phyloP scores from a whole-genome alignment of 2,329 filamentous ascomycete genomes.

The Aspergillus sp. region DNA sequence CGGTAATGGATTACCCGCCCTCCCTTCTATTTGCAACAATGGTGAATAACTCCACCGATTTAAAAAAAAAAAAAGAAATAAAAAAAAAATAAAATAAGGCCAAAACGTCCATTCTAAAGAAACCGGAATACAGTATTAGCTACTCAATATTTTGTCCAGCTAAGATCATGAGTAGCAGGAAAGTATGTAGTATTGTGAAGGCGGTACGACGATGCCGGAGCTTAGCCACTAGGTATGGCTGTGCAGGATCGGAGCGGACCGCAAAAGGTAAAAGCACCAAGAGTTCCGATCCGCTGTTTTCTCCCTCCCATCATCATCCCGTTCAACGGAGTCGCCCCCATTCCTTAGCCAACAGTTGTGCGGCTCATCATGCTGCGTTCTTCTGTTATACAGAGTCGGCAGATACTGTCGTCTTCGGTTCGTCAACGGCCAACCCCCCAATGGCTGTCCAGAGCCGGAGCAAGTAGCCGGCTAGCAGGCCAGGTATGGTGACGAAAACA shows the following conservation, averaged over 20 bases:
- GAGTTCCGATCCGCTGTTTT: slow-evolving; percentile 30
- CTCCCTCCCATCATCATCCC: slow-evolving; percentile 32
- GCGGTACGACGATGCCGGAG: slow-evolving; percentile 9
- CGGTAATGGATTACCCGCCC: no score
- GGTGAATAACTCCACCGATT: no score
- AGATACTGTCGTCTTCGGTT: slow-evolving; percentile 40
- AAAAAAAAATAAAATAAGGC: no score
- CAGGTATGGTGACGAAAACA: slow-evolving; percentile 36
- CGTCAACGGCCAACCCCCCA: slow-evolving; percentile 39
- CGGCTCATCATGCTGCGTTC: slow-evolving; percentile 58
- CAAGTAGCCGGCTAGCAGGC: slow-evolving; percentile 39
- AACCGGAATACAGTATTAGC: no score
- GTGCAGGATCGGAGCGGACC: slow-evolving; percentile 40
- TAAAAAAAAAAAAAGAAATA: no score
- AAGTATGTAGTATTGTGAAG: no score
- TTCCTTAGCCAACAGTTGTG: slow-evolving; percentile 34
- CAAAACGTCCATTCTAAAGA: no score
- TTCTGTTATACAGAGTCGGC: slow-evolving; percentile 51
- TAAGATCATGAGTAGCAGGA: no score
- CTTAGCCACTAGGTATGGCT: slow-evolving; percentile 26
- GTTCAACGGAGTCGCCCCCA: slow-evolving; percentile 23
- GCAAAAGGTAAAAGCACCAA: slow-evolving; percentile 42
- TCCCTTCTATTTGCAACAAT: no score
- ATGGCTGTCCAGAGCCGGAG: slow-evolving; percentile 44
- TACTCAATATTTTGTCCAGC: no score